phyloP scores from a whole-genome alignment of 176 grass and related monocot genomes.

The Phoenix dactylifera region DNA sequence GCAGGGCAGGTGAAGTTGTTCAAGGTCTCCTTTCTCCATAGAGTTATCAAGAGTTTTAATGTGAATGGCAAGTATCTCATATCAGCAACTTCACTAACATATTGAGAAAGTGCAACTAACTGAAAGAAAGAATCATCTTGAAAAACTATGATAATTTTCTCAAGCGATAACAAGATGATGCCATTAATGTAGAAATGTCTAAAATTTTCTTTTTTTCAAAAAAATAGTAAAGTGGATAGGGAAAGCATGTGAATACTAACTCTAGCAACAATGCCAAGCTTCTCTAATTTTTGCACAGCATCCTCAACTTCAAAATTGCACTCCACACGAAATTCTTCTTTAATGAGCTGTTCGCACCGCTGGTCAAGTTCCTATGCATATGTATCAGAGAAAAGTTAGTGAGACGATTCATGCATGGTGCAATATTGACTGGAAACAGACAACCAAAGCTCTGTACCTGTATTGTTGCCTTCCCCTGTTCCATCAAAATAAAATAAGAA shows the following conservation, averaged over 20 bases:
- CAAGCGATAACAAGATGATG: no score
- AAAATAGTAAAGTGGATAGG: constrained; percentile 4
- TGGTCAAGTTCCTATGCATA: constrained; percentile 63
- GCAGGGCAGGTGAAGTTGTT: no score
- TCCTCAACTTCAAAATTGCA: constrained; percentile 88
- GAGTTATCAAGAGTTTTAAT: no score
- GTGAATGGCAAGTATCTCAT: no score
- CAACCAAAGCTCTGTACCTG: constrained; percentile 23
- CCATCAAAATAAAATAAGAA: constrained; percentile 82
- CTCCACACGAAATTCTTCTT: constrained; percentile 60
- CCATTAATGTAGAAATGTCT: no score
- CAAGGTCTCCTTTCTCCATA: no score
- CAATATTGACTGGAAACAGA: not conserved
- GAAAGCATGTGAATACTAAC: constrained; percentile 34
- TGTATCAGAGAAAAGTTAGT: not conserved
- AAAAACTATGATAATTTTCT: no score
- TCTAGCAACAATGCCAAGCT: constrained; percentile 79
- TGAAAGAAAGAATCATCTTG: no score
- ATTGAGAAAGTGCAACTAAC: no score
- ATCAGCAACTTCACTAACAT: no score
- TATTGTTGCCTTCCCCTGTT: constrained; percentile 63
- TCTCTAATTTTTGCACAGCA: constrained; percentile 85
- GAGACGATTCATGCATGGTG: not conserved
- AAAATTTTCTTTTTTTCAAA: no score
- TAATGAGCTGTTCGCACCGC: constrained; percentile 72